Base-by-base conservation (phyloP, 352 stramenopile species). In the Pythium volutum region DNA sequence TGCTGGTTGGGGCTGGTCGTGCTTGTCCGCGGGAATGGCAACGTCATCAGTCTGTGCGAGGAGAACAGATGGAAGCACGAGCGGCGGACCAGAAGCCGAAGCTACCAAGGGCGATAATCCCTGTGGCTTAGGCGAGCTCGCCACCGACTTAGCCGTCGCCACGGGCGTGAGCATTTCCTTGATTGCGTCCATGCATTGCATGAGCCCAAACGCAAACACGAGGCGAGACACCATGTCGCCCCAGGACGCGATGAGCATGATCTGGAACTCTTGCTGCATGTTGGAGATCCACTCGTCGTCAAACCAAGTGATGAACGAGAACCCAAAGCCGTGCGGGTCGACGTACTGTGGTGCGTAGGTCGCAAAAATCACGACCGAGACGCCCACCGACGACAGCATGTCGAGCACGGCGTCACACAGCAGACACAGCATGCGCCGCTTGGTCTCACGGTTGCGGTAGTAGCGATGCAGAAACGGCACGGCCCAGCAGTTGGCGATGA, bases 371-470 rank as follows among this genome's bases (percentile, higher is more conserved):
- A 60, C 18, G 26, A 61, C 23, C 0, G 50, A 43, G 2, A 67
- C 43, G 5, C 60, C 60, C n/a, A 62, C 55, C 5, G 51, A 58
- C 3, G 60, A 55, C 4, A 61, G 11, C 31, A 67, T 39, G 43
- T 67, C 60, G 18, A 67, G 50, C n/a, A 67, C 39, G 9, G 38
- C 34, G 22, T 67, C 60, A 18, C 60, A 57, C 15, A 60, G 23
- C 2, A 48, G 45, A 7, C 42, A 45, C 10, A 67, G 23, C 31
- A 61, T 15, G 16, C 51, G 60, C 1, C 34, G 50, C 22, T 2
- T 49, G 0, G 39, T 34, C 26, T 50, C 29, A 15, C 31, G 15
- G 25, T 51, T 11, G 12, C 34, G 39, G 29, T 59, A 53, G 7
- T 31, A 45, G 31, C 18, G 39, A 16, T 58, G 48, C 0, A 65